Evolutionary conservation across 2,329 filamentous ascomycete genomes (phyloP), one percentile per base, ranked within the genome.

Genomic region (Neofusicoccum ribis): DNA sequence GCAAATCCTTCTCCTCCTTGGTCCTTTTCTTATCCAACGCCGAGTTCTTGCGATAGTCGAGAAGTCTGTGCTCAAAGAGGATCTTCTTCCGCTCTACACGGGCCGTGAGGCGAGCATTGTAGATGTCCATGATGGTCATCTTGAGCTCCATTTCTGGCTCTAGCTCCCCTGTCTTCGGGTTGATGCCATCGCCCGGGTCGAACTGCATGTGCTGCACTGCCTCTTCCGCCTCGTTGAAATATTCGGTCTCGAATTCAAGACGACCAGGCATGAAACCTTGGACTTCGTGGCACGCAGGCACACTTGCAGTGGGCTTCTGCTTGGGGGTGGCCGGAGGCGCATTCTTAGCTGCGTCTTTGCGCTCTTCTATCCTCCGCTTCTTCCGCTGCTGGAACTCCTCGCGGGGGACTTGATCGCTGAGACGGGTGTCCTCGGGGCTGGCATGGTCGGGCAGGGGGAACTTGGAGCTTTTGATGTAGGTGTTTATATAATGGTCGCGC

Each of bases 191-290:
- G 31, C 95, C 95, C 0, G 95, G 94, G 65, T 98, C 94, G 73
- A 99, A 99, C 69, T 96, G 91, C 93, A 99, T 98, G 68, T 96
- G 89, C 76, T 99, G 95, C 2, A 99, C 95, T 0, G 94, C 94
- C 79, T 98, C 96, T 80, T 99, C 95, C 0, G 95, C 95, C 73
- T 99, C 95, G 73, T 99, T 99, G 73, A 94, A 91, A 75, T 97
- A 95, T 73, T 99, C 95, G 0, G 92, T 97, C 82, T 99, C 95
- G 69, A 99, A 99, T 74, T 99, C 95, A 69, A 99, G 80, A 46
- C 95, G 92, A 50, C 95, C 95, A 3, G 95, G 95, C 95, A 99
- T 99, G 77, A 96, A 99, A 3, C 95, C 95, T 78, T 97, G 93
- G 43, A 99, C 95, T 78, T 99, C 95, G 81, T 99, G 95, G 77